These are phyloP conservation scores for Stephanodiscus minutulus DNA, from an alignment of 108 stramenopile species.

Conservation along the genomic window DNA sequence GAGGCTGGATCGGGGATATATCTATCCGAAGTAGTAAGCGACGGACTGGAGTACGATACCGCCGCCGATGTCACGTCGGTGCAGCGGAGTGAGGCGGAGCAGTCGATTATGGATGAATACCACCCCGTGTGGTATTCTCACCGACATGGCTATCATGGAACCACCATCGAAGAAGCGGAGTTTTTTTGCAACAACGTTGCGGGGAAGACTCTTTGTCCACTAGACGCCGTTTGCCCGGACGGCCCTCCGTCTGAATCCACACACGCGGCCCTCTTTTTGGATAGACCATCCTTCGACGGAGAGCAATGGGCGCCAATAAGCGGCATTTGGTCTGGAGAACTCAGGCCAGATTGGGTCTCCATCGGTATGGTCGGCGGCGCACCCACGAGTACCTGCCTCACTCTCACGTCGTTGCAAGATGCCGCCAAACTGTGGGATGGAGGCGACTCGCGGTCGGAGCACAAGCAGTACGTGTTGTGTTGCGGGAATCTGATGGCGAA, in stretches of 20 bases:
- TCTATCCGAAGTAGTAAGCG: not conserved
- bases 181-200: conserved; percentile 33
- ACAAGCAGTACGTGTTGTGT: conserved; percentile 36
- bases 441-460: conserved; percentile 5
- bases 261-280: conserved; percentile 13
- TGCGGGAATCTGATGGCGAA: conserved; percentile 5
- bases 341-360: conserved; percentile 17
- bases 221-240: conserved; percentile 31
- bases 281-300: conserved; percentile 11
- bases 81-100: conserved; percentile 13
- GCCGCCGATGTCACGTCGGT: not conserved
- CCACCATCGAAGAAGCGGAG: conserved; percentile 17
- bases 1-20: not conserved
- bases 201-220: conserved; percentile 23
- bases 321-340: not conserved
- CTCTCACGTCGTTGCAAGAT: conserved; percentile 4
- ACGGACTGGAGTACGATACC: not conserved
- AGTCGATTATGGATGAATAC: conserved; percentile 7
- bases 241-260: conserved; percentile 1
- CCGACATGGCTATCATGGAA: conserved; percentile 35
- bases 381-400: conserved; percentile 1
- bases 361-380: conserved; percentile 15
- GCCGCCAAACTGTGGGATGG: conserved; percentile 15
- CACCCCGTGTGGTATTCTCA: conserved; percentile 37
- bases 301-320: conserved; percentile 39